phyloP scores from a whole-genome alignment of 2,329 filamentous ascomycete species.

The Metarhizium anisopliae region DNA sequence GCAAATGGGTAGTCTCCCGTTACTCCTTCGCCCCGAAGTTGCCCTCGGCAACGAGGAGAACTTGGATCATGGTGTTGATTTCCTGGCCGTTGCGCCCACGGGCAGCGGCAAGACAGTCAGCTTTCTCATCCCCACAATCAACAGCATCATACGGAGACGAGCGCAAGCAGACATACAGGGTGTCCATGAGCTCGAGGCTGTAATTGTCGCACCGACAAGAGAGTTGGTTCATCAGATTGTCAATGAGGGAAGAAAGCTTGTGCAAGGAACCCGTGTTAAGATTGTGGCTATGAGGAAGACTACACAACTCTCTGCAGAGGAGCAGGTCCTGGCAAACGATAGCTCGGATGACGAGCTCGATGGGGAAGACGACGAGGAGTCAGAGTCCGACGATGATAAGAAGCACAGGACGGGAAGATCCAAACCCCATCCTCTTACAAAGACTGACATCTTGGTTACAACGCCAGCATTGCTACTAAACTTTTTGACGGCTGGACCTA shows the following conservation, averaged over 20 bases:
- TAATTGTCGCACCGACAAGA: slow-evolving; percentile 71
- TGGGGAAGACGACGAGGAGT: slow-evolving; percentile 18
- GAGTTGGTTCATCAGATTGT: slow-evolving; percentile 74
- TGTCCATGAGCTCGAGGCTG: slow-evolving; percentile 47
- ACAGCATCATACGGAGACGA: slow-evolving; percentile 56
- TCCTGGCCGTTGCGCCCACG: slow-evolving; percentile 85
- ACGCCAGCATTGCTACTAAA: slow-evolving; percentile 60
- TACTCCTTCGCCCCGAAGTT: slow-evolving; percentile 55
- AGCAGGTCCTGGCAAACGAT: slow-evolving; percentile 27
- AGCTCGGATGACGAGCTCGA: slow-evolving; percentile 31
- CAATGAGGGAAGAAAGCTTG: slow-evolving; percentile 78
- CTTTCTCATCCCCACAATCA: slow-evolving; percentile 81
- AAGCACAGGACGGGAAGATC: slow-evolving; percentile 15
- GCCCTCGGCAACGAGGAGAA: slow-evolving; percentile 34
- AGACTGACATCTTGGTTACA: slow-evolving; percentile 31
- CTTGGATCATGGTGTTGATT: slow-evolving; percentile 47
- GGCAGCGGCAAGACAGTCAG: slow-evolving; percentile 95
- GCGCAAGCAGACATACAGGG: slow-evolving; percentile 31
- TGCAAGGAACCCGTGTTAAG: slow-evolving; percentile 65
- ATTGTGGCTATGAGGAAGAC: slow-evolving; percentile 79
- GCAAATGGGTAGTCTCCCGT: slow-evolving; percentile 75
- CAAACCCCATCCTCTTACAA: slow-evolving; percentile 18
- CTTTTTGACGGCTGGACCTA: slow-evolving; percentile 45
- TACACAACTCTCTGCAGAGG: slow-evolving; percentile 55
- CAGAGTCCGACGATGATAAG: slow-evolving; percentile 27